Evolutionary conservation across 352 stramenopile genomes (phyloP).

Genomic region (Phytophthora capsici): DNA sequence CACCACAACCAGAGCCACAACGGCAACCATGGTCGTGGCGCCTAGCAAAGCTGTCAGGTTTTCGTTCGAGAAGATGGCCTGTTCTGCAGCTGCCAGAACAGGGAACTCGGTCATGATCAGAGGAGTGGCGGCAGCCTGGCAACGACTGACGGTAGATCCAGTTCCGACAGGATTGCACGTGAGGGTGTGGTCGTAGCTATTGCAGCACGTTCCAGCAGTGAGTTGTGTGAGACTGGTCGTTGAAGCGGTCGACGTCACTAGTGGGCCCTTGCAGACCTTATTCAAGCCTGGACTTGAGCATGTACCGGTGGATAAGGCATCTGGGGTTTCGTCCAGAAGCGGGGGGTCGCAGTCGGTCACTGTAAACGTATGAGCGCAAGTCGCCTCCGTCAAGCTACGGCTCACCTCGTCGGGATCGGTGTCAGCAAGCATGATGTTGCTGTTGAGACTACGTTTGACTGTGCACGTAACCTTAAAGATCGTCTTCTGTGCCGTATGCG

Average conservation of each 20-base stretch:
- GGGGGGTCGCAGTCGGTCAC: conserved; percentile 63
- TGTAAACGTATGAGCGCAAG: conserved; percentile 44
- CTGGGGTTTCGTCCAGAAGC: conserved; percentile 13
- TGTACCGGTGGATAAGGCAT: too few relatives aligned
- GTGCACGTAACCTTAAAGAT: conserved; percentile 42
- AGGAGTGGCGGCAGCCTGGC: conserved; percentile 29
- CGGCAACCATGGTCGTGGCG: conserved; percentile 51
- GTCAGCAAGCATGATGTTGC: background rate
- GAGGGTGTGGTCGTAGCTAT: background rate
- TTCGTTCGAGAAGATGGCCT: conserved; percentile 24
- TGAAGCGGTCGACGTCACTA: conserved; percentile 36
- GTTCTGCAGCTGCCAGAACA: conserved; percentile 20
- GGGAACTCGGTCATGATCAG: conserved; percentile 22
- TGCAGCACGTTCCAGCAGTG: conserved; percentile 46
- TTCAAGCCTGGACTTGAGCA: conserved; percentile 24
- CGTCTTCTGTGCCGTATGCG: conserved; percentile 40
- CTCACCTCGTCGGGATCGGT: background rate
- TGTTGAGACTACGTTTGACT: conserved; percentile 33
- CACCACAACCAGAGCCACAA: conserved; percentile 64
- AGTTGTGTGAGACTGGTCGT: conserved; percentile 19
- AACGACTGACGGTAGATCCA: conserved; percentile 33
- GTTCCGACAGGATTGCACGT: background rate
- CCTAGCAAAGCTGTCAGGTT: conserved; percentile 40
- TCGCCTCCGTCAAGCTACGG: conserved; percentile 21
- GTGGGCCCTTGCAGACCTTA: conserved; percentile 48